phyloP scores from a whole-genome alignment of 129 eudicot species.

The Arctium lappa region DNA sequence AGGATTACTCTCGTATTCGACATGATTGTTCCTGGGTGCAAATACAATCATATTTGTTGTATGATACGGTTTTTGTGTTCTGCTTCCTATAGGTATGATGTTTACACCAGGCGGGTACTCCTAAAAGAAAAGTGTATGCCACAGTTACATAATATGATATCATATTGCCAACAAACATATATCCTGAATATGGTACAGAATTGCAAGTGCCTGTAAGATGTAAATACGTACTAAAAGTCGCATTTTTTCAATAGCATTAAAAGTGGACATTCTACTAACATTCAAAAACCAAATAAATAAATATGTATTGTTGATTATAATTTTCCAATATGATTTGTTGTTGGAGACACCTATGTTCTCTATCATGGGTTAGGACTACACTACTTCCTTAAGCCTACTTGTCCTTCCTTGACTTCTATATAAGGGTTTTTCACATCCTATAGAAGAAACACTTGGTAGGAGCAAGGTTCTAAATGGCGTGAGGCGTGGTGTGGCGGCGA shows the following conservation, averaged over 20 bases:
- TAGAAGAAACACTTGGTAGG: no score
- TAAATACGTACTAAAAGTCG: no score
- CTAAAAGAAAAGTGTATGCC: constrained; percentile 29
- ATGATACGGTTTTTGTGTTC: constrained; percentile 68
- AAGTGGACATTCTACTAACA: neutral
- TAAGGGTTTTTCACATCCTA: neutral
- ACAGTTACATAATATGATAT: constrained; percentile 14
- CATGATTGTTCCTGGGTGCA: constrained; percentile 36
- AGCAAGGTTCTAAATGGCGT: no score
- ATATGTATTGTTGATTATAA: neutral
- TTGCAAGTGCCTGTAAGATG: neutral
- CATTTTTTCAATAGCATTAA: neutral
- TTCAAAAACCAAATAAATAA: no score
- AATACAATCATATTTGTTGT: constrained; percentile 85
- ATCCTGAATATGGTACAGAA: neutral
- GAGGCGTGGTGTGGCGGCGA: no score
- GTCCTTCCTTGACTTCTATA: neutral
- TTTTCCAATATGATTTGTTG: no score
- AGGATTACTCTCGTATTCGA: constrained; percentile 9
- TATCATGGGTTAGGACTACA: no score
- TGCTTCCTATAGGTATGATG: constrained; percentile 79
- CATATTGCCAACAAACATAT: neutral
- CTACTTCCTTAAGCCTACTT: neutral
- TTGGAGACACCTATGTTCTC: no score
- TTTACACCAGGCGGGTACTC: constrained; percentile 91